Conservation (phyloP, 1,284 basidiomycete genomes). For the Amylostereum chailletii region DNA sequence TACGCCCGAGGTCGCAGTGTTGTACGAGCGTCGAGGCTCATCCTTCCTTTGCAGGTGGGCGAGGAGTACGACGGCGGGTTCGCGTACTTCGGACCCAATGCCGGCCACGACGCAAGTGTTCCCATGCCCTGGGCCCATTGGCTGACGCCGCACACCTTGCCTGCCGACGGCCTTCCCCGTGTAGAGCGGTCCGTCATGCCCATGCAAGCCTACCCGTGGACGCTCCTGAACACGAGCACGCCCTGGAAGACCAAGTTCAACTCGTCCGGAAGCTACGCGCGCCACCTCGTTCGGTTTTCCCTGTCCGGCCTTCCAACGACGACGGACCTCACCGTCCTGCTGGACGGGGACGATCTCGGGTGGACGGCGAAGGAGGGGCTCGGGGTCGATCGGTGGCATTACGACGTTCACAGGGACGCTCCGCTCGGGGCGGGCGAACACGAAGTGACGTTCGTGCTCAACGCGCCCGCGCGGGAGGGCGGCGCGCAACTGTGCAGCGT, state of each 20-base stretch:
- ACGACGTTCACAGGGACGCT: constrained; percentile 41
- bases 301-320: constrained; percentile 63
- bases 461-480: constrained; percentile 40
- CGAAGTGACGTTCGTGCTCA: constrained; percentile 48
- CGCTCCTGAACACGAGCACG: constrained; percentile 50
- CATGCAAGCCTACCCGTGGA: constrained; percentile 71
- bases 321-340: constrained; percentile 45
- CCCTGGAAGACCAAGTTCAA: constrained; percentile 53
- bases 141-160: constrained; percentile 36
- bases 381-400: constrained; percentile 66
- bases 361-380: constrained; percentile 52
- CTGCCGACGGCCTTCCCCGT: constrained; percentile 19
- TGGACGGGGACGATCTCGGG: constrained; percentile 52
- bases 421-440: constrained; percentile 41
- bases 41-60: constrained; percentile 35
- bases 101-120: constrained; percentile 34
- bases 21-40: too few relatives aligned
- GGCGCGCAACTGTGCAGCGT: constrained; percentile 67
- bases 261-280: constrained; percentile 58
- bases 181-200: constrained; percentile 72
- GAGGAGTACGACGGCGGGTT: constrained; percentile 84
- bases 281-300: constrained; percentile 65
- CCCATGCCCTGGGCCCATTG: constrained; percentile 66
- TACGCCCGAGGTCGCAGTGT: too few relatives aligned
- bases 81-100: constrained; percentile 70